These are phyloP conservation scores for Plasmodium knowlesi DNA, from an alignment of 169 alveolate species.

Conservation along the genomic window DNA sequence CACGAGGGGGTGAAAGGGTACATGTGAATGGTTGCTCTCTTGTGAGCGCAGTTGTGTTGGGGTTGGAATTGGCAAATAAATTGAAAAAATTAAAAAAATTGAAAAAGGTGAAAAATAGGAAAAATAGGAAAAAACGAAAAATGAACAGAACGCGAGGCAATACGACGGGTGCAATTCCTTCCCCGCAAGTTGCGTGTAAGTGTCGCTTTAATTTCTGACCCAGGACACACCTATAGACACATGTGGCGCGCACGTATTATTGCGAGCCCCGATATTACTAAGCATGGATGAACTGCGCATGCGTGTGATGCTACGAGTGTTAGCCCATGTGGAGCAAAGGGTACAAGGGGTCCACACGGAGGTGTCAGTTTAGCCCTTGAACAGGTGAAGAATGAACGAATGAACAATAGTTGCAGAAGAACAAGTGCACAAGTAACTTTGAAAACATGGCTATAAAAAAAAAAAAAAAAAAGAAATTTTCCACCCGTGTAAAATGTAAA, in stretches of 20 bases:
- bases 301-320: not conserved
- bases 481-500: not conserved
- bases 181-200: not conserved
- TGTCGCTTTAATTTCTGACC: not conserved
- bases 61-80: not conserved
- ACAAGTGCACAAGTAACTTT: not conserved
- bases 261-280: not conserved
- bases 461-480: not conserved
- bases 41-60: not conserved
- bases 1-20: no score
- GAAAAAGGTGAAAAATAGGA: not conserved
- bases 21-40: not conserved
- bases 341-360: not conserved
- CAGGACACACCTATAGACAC: not conserved
- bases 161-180: no score
- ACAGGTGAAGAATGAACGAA: not conserved
- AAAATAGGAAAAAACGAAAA: not conserved
- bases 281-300: not conserved
- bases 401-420: not conserved
- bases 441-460: not conserved
- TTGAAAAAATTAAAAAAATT: not conserved
- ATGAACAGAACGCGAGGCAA: not conserved
- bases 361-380: not conserved
- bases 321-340: not conserved
- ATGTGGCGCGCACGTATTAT: not conserved